These are phyloP conservation scores for Sherardia arvensis DNA, from an alignment of 257 asterid species.

Conservation along the genomic window DNA sequence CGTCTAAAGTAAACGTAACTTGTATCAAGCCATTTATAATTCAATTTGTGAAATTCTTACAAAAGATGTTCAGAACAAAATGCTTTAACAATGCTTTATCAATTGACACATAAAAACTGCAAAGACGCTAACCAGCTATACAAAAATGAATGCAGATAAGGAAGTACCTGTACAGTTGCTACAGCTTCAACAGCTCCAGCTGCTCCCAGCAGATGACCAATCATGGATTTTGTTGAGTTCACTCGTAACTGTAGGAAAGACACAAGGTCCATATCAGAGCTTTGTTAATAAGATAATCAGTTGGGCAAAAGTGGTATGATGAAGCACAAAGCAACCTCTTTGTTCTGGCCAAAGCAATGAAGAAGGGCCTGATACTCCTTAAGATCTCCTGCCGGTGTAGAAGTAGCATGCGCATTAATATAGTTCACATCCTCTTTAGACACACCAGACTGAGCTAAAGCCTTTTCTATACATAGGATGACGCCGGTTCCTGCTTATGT, in stretches of 20 bases:
- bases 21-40: no score
- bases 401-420: slow-evolving; percentile 96
- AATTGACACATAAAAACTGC: no score
- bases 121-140: neutral
- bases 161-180: slow-evolving; percentile 79
- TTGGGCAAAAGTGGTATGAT: neutral
- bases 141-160: slow-evolving; percentile 1
- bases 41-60: no score
- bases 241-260: slow-evolving; percentile 57
- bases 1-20: no score
- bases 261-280: slow-evolving; percentile 1
- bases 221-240: slow-evolving; percentile 98
- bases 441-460: slow-evolving; percentile 91
- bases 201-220: slow-evolving; percentile 95
- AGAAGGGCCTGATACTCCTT: slow-evolving; percentile 84
- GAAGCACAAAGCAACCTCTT: slow-evolving; percentile 47
- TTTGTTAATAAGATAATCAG: neutral
- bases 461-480: slow-evolving; percentile 87
- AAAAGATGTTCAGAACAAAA: no score
- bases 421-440: slow-evolving; percentile 82
- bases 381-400: slow-evolving; percentile 93
- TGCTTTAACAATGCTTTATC: neutral
- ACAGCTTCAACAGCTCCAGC: slow-evolving; percentile 99
- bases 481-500: slow-evolving; percentile 71
- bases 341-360: slow-evolving; percentile 82